Conservation (phyloP, 2,329 filamentous ascomycete species). For the Neofusicoccum sp. region DNA sequence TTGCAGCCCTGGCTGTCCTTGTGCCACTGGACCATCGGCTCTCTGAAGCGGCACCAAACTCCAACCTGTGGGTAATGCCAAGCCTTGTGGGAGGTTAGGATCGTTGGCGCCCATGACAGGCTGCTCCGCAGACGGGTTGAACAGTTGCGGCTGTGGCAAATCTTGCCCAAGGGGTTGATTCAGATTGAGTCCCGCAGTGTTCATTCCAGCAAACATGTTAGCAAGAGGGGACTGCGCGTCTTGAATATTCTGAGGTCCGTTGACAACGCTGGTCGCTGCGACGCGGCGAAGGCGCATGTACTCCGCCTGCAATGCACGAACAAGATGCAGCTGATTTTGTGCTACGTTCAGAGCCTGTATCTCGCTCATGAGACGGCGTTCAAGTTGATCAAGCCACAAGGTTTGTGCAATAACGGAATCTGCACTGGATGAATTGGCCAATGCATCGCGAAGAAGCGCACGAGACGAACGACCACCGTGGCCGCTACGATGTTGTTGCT, state of each 20-base stretch:
- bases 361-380: conserved; percentile 68
- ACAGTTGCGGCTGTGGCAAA: neutral
- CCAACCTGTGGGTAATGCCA: conserved; percentile 39
- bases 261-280: conserved; percentile 1
- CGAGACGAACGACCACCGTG: neutral
- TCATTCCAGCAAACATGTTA: conserved; percentile 27
- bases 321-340: conserved; percentile 65
- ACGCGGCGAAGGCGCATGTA: conserved; percentile 15
- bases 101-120: conserved; percentile 34
- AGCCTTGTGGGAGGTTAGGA: conserved; percentile 32
- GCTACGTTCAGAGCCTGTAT: conserved; percentile 61
- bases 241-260: conserved; percentile 24
- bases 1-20: neutral
- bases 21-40: neutral
- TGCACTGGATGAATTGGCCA: neutral
- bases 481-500: conserved; percentile 21
- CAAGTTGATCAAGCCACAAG: conserved; percentile 62
- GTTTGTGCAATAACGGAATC: conserved; percentile 46
- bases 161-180: conserved; percentile 28
- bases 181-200: conserved; percentile 28
- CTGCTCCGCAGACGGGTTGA: conserved; percentile 25
- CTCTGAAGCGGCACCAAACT: conserved; percentile 26
- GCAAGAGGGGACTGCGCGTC: conserved; percentile 33
- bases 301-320: conserved; percentile 49
- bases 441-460: conserved; percentile 6